phyloP scores from a whole-genome alignment of 2,329 filamentous ascomycete species.

The Coniochaeta ligniaria region DNA sequence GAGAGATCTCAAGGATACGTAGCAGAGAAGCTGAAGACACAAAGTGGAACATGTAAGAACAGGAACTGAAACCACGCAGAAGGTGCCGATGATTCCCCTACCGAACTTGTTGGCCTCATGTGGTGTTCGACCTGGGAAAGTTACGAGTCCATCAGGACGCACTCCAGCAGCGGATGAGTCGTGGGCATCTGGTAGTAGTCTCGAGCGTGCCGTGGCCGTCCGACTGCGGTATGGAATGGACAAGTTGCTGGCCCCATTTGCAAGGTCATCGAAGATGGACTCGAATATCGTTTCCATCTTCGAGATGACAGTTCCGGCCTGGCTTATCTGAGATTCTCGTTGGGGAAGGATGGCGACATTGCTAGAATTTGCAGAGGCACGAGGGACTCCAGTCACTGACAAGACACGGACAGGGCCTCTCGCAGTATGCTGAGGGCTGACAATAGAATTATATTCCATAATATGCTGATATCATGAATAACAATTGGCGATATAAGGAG shows the following conservation, averaged over 20 bases:
- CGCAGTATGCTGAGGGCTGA: background rate
- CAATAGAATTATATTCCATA: background rate
- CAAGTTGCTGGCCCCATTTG: slow-evolving; percentile 31
- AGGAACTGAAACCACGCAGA: background rate
- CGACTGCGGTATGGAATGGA: slow-evolving; percentile 37
- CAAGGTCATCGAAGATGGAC: slow-evolving; percentile 39
- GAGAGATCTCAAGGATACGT: slow-evolving; percentile 51
- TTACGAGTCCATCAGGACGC: slow-evolving; percentile 7
- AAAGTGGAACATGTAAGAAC: background rate
- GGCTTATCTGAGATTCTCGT: background rate
- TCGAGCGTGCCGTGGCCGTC: slow-evolving; percentile 1
- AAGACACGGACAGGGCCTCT: background rate
- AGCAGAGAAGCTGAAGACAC: slow-evolving; percentile 42
- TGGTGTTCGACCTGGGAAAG: slow-evolving; percentile 40
- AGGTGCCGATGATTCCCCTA: slow-evolving; percentile 18
- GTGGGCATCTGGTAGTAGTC: background rate
- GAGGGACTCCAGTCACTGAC: background rate
- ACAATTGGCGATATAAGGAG: background rate
- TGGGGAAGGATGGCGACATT: background rate
- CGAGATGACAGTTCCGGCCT: slow-evolving; percentile 29
- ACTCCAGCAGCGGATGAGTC: background rate
- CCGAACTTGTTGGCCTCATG: slow-evolving; percentile 46
- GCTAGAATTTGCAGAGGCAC: background rate
- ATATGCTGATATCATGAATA: background rate
- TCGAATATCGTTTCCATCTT: slow-evolving; percentile 51